Evolutionary conservation across 192 early-diverging fungal genomes (phyloP).

Genomic region (Lunasporangiospora selenospora): DNA sequence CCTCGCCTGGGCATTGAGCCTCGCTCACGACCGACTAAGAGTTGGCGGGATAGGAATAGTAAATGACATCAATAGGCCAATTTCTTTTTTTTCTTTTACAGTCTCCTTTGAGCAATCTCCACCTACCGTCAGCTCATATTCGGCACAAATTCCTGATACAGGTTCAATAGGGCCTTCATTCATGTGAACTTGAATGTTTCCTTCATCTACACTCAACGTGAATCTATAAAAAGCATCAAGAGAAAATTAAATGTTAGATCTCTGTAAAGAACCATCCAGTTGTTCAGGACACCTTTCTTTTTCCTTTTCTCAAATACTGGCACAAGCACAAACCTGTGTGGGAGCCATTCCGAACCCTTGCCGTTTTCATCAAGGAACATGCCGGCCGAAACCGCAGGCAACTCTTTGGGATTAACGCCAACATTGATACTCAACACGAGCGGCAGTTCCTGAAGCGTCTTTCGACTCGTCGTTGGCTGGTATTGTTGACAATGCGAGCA

Average conservation of each 20-base stretch:
- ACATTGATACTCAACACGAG: slow-evolving; percentile 83
- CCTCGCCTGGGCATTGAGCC: slow-evolving; percentile 60
- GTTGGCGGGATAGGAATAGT: too few relatives aligned
- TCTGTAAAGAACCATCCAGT: too few relatives aligned
- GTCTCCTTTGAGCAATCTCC: neutral
- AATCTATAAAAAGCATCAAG: slow-evolving; percentile 46
- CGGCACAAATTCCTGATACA: slow-evolving; percentile 31
- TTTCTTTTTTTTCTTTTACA: too few relatives aligned
- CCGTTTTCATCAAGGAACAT: slow-evolving; percentile 33
- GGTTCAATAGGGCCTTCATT: slow-evolving; percentile 35
- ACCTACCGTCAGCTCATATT: slow-evolving; percentile 72
- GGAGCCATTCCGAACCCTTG: slow-evolving; percentile 55
- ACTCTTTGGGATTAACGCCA: slow-evolving; percentile 61
- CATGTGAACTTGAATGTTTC: slow-evolving; percentile 49
- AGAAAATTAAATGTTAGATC: neutral
- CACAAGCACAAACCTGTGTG: slow-evolving; percentile 47
- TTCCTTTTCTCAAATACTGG: neutral
- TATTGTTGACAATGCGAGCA: slow-evolving; percentile 86
- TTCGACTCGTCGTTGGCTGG: slow-evolving; percentile 78
- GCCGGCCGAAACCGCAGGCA: slow-evolving; percentile 51
- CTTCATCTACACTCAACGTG: slow-evolving; percentile 53
- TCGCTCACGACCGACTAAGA: slow-evolving; percentile 60
- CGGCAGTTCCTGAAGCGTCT: slow-evolving; percentile 71
- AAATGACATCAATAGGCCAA: too few relatives aligned
- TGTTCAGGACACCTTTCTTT: too few relatives aligned